Percentiles rank a stretch among this genome's conserved stretches.
Conservation (phyloP, 306 rosid genomes). For the Prunus campanulata region DNA sequence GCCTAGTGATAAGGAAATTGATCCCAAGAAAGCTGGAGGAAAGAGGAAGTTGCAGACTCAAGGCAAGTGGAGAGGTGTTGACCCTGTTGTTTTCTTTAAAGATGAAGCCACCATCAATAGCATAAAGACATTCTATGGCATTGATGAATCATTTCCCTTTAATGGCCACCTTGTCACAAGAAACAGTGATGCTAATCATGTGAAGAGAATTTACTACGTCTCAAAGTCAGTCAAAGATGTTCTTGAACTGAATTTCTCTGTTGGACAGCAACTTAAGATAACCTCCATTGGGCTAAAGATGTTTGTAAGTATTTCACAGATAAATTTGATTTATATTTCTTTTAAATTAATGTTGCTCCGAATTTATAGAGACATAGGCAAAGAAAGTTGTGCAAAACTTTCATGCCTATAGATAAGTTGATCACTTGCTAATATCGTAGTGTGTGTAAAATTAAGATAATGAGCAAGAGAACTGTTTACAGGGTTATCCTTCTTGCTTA, state of each 20-base stretch:
- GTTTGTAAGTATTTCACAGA: conserved; percentile 74
- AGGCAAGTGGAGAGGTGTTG: conserved; percentile 97
- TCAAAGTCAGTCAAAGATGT: conserved; percentile 87
- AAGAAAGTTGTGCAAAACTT: neutral
- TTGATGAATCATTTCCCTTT: conserved; percentile 71
- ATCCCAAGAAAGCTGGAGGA: conserved; percentile 38
- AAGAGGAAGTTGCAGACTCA: conserved; percentile 79
- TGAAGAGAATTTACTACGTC: conserved; percentile 87
- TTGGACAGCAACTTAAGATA: conserved; percentile 92
- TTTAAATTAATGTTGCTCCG: neutral
- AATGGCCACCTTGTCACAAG: conserved; percentile 78
- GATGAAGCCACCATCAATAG: conserved; percentile 65
- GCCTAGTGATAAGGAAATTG: conserved; percentile 33
- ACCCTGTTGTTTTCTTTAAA: conserved; percentile 86
- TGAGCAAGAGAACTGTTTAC: neutral
- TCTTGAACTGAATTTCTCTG: conserved; percentile 82
- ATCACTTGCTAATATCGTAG: neutral
- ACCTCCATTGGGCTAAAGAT: conserved; percentile 90
- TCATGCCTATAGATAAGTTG: neutral
- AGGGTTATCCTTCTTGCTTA: neutral
- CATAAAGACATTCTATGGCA: conserved; percentile 84
- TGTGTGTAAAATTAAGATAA: neutral
- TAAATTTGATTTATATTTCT: conserved; percentile 5
- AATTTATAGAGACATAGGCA: neutral
- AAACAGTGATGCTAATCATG: conserved; percentile 68